A percentile compares a stretch with the other conserved stretches of the same genome.
phyloP scores from a whole-genome alignment of 345 rosid genomes.

The Bruguiera sexangula region DNA sequence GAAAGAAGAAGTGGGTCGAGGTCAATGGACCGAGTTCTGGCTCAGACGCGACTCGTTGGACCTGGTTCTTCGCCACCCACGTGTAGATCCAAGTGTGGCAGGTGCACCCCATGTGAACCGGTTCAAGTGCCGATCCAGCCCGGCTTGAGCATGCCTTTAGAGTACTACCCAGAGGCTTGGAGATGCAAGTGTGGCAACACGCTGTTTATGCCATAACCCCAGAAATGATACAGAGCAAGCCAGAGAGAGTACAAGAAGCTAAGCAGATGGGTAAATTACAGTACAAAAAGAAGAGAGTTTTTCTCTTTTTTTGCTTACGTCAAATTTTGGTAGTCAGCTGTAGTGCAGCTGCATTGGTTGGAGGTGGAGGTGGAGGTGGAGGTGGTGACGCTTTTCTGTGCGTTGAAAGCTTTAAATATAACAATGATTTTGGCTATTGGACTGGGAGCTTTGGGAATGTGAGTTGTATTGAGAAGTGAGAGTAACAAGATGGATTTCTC shows the following conservation, averaged over 20 bases:
- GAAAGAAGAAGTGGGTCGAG: constrained; percentile 28
- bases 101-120: constrained; percentile 72
- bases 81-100: constrained; percentile 83
- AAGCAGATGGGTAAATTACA: neutral
- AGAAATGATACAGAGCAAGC: neutral
- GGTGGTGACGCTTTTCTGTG: constrained; percentile 17
- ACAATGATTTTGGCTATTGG: constrained; percentile 22
- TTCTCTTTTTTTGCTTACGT: neutral
- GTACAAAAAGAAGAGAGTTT: neutral
- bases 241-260: neutral
- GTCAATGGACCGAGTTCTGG: constrained; percentile 21
- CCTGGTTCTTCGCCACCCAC: constrained; percentile 80
- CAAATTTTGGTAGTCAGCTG: neutral
- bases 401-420: constrained; percentile 6
- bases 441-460: constrained; percentile 40
- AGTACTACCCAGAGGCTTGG: constrained; percentile 99
- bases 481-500: constrained; percentile 29
- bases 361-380: neutral
- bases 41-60: constrained; percentile 49
- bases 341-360: constrained; percentile 5
- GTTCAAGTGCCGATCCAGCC: constrained; percentile 91
- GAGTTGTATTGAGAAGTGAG: constrained; percentile 27
- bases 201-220: constrained; percentile 66
- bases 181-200: constrained; percentile 87
- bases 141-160: constrained; percentile 58